A percentile compares a stretch with the other conserved stretches of the same genome.
Evolutionary conservation across 495 filamentous ascomycete genomes (phyloP).

Genomic region (Talaromyces wortmannii): DNA sequence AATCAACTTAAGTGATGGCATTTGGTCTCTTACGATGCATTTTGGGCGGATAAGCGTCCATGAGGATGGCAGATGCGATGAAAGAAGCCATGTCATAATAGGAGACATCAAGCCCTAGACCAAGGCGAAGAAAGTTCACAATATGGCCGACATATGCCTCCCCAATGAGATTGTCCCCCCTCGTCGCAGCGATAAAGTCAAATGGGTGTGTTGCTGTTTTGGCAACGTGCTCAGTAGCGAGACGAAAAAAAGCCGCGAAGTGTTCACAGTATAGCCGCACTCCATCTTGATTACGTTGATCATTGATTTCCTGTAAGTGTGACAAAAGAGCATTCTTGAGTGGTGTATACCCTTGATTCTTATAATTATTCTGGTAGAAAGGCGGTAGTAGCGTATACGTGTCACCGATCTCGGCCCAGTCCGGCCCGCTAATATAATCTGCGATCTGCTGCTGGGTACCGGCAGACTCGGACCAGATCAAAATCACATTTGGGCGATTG

Average conservation of each 20-base stretch:
- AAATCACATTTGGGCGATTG: slow-evolving; percentile 7
- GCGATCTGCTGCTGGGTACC: background rate
- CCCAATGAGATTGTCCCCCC: slow-evolving; percentile 6
- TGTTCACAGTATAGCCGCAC: slow-evolving; percentile 14
- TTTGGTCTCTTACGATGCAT: slow-evolving; percentile 17
- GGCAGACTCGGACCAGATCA: slow-evolving; percentile 10
- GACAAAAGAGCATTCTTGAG: slow-evolving; percentile 11
- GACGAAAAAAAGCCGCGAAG: slow-evolving; percentile 14
- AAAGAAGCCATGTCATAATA: slow-evolving; percentile 12
- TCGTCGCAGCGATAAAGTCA: slow-evolving; percentile 13
- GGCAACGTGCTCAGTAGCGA: slow-evolving; percentile 10
- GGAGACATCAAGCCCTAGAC: background rate
- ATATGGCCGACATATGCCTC: slow-evolving; percentile 13
- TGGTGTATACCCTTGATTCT: too few species aligned
- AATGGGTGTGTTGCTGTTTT: slow-evolving; percentile 8
- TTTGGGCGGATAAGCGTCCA: slow-evolving; percentile 17
- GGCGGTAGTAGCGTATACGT: slow-evolving; percentile 13
- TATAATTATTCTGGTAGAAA: too few species aligned
- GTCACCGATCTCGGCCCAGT: slow-evolving; percentile 12
- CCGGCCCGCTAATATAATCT: slow-evolving; percentile 7
- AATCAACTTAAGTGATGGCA: background rate
- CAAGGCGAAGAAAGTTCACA: slow-evolving; percentile 9
- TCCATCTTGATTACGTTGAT: slow-evolving; percentile 1
- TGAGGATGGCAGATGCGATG: slow-evolving; percentile 19
- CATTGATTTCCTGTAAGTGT: slow-evolving; percentile 6